Base-by-base conservation (phyloP, 371 early-diverging fungal genomes). In the Capillidium rhysosporum region DNA sequence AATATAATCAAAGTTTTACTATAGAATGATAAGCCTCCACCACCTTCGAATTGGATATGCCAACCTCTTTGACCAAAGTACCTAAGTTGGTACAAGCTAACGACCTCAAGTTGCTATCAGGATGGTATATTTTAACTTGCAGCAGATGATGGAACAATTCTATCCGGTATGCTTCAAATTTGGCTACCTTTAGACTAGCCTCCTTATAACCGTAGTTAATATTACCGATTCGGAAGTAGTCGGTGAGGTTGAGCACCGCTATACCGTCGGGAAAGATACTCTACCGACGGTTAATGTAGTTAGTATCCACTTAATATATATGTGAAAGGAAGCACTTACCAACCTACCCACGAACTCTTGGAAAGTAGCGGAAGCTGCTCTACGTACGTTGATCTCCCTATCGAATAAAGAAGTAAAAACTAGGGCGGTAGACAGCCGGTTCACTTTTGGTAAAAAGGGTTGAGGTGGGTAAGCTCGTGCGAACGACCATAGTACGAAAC, bases 401-500 rank as follows among this genome's bases (percentile, higher is more conserved):
- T 97, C 98, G 65, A 88, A 85, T 1, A 89, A 71, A 0, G 87
- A 79, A 4, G 81, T 79, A 0, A 80, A 76, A 1, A 89, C 79
- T 26, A 96, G 65, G 14, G 72, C 71, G 18, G 75, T 74, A 1
- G 89, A 84, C 56, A 93, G 65, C 25, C 70, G 63, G 1, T 58
- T 28, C 10, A 77, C 75, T 65, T 72, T 77, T 0, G 75, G 75
- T 30, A 61, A 61, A 54, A 89, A 57, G 16, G 80, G 67, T 2
- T 75, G 67, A 2, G 84, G 78, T 7, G 86, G 82, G 59, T 92
- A 88, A 0, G 89, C 85, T 31, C 97, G 76, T 18, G 94, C 94
- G 65, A 97, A 86, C 9, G 93, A 87, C 98, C 98, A 97, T 63
- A 86, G 83, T 2, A 92, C 87, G 62, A 93, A 97, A 59, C 95